Conservation (phyloP, 306 rosid species). For the Parietaria judaica region DNA sequence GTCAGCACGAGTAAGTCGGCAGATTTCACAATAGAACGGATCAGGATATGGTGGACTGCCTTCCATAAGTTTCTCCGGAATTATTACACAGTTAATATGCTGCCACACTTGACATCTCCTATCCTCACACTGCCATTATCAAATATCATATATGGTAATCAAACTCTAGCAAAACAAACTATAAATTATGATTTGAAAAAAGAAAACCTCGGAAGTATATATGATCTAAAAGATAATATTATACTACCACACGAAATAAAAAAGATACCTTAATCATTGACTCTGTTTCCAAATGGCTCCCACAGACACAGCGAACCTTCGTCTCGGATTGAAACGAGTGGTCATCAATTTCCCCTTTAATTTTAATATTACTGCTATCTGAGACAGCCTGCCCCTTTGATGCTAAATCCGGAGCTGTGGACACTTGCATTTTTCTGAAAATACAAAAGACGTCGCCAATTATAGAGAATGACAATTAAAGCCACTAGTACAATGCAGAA, state of each 20-base stretch:
- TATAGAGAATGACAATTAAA: background rate
- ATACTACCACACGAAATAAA: background rate
- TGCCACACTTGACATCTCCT: slow-evolving; percentile 83
- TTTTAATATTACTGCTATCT: slow-evolving; percentile 70
- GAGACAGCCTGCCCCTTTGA: slow-evolving; percentile 75
- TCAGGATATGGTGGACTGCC: slow-evolving; percentile 62
- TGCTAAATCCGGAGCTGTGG: slow-evolving; percentile 90
- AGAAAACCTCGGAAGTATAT: background rate
- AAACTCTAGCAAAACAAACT: background rate
- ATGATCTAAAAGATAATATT: background rate
- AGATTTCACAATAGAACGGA: slow-evolving; percentile 71
- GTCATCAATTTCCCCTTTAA: slow-evolving; percentile 75
- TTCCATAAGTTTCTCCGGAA: slow-evolving; percentile 84
- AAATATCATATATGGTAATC: slow-evolving; percentile 5
- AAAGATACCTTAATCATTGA: slow-evolving; percentile 67
- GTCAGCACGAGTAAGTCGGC: slow-evolving; percentile 93
- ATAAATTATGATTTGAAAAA: background rate
- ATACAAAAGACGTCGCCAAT: background rate
- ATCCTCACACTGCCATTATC: slow-evolving; percentile 83
- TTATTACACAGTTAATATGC: slow-evolving; percentile 78
- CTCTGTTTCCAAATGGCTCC: slow-evolving; percentile 71
- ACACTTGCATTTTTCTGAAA: slow-evolving; percentile 86
- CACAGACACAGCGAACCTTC: slow-evolving; percentile 88
- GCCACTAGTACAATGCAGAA: background rate
- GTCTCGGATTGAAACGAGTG: slow-evolving; percentile 44